phyloP scores from a whole-genome alignment of 106 monocot genomes.

The Iris macrosiphon region DNA sequence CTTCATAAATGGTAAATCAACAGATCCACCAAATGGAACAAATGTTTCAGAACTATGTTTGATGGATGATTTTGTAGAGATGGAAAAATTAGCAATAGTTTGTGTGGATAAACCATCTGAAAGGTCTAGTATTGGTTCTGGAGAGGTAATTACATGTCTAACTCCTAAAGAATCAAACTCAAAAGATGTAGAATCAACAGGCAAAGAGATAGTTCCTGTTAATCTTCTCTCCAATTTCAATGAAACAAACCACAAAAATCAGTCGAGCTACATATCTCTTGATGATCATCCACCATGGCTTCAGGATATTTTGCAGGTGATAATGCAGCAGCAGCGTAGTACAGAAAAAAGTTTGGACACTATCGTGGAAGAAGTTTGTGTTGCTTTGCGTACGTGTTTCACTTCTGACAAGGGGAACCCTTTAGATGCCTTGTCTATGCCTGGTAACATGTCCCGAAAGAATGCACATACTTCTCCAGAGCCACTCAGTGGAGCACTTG shows the following conservation, averaged over 20 bases:
- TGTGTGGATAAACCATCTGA: conserved; percentile 20
- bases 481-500: conserved; percentile 6
- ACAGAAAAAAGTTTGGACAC: conserved; percentile 16
- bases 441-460: no score
- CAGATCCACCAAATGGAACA: conserved; percentile 22
- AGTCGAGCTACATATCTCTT: conserved; percentile 5
- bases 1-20: conserved; percentile 38
- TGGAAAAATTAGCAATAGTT: conserved; percentile 47
- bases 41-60: conserved; percentile 47
- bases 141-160: no score
- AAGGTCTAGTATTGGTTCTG: conserved; percentile 2
- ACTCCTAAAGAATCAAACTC: conserved; percentile 8
- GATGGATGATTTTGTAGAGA: conserved; percentile 75
- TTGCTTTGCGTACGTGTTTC: no score
- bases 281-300: conserved; percentile 32
- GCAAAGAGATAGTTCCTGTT: conserved; percentile 27
- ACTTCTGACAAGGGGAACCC: no score
- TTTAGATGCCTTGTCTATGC: no score
- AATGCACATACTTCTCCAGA: conserved; percentile 4
- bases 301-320: conserved; percentile 36
- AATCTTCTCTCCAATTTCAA: not conserved
- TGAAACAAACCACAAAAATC: not conserved
- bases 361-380: conserved; percentile 27
- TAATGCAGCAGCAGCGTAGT: conserved; percentile 27
- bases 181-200: conserved; percentile 10